phyloP scores from a whole-genome alignment of 2,329 filamentous ascomycete species.

The Botryotinia calthae region DNA sequence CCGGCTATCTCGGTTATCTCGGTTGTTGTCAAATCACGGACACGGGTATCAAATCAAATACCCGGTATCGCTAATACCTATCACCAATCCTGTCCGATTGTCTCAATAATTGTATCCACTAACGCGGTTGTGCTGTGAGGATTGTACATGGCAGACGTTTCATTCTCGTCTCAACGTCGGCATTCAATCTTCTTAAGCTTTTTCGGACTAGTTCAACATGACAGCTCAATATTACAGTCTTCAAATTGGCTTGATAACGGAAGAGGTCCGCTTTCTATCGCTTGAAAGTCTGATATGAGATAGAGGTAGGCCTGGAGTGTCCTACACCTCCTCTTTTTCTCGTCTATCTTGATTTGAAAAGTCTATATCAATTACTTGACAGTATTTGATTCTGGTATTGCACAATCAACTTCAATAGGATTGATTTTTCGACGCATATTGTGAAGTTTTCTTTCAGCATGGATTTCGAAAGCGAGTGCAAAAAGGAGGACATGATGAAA shows the following conservation, averaged over 20 bases:
- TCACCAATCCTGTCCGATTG: background rate
- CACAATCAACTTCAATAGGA: background rate
- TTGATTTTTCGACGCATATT: background rate
- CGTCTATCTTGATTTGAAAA: background rate
- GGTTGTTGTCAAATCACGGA: background rate
- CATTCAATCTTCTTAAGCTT: background rate
- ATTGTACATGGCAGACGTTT: background rate
- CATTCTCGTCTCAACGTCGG: conserved; percentile 3
- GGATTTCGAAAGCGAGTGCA: background rate
- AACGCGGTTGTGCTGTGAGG: background rate
- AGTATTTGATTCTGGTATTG: background rate
- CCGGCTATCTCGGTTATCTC: background rate
- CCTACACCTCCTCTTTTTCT: background rate
- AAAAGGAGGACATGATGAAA: background rate
- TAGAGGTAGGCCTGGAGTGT: background rate
- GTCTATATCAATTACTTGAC: background rate
- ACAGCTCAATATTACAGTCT: background rate
- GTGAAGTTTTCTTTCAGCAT: background rate
- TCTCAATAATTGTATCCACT: background rate
- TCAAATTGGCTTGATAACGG: background rate
- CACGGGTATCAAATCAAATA: background rate
- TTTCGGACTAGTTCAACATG: background rate
- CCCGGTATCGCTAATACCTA: conserved; percentile 4
- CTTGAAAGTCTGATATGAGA: background rate
- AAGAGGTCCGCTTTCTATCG: background rate